Percentiles rank a stretch among this genome's conserved stretches.
Evolutionary conservation across 2,329 filamentous ascomycete genomes (phyloP).

Genomic region (Colletotrichum trifolii): DNA sequence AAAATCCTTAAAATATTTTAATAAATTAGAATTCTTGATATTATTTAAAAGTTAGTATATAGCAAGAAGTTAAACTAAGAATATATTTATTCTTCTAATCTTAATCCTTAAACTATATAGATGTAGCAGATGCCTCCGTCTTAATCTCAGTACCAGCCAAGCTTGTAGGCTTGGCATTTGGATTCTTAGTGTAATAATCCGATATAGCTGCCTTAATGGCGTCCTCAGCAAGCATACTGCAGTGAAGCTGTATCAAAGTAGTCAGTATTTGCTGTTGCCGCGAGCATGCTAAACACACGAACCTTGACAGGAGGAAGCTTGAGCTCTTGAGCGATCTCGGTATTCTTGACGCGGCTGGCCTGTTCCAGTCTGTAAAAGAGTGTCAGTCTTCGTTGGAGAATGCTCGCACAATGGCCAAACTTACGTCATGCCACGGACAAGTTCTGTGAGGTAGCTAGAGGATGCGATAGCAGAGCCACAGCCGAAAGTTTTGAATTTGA

Average conservation of each 20-base stretch:
- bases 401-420: background rate
- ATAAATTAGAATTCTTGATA: too few species aligned
- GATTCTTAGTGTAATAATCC: conserved; percentile 93
- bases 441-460: conserved; percentile 94
- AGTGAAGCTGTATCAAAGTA: conserved; percentile 72
- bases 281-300: conserved; percentile 35
- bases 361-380: conserved; percentile 73
- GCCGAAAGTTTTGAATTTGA: conserved; percentile 98
- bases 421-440: conserved; percentile 90
- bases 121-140: conserved; percentile 51
- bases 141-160: conserved; percentile 79
- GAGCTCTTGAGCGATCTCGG: conserved; percentile 97
- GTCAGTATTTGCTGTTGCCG: conserved; percentile 41
- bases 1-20: too few species aligned
- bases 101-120: background rate
- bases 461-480: conserved; percentile 95
- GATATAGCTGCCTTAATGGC: conserved; percentile 91
- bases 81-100: too few species aligned
- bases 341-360: conserved; percentile 92
- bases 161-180: conserved; percentile 76
- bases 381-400: background rate
- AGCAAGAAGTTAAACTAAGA: too few species aligned
- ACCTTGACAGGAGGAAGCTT: conserved; percentile 91
- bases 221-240: conserved; percentile 91
- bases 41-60: too few species aligned